These are phyloP conservation scores for Backusella westeae DNA, from an alignment of 192 early-diverging fungal species.

Conservation along the genomic window DNA sequence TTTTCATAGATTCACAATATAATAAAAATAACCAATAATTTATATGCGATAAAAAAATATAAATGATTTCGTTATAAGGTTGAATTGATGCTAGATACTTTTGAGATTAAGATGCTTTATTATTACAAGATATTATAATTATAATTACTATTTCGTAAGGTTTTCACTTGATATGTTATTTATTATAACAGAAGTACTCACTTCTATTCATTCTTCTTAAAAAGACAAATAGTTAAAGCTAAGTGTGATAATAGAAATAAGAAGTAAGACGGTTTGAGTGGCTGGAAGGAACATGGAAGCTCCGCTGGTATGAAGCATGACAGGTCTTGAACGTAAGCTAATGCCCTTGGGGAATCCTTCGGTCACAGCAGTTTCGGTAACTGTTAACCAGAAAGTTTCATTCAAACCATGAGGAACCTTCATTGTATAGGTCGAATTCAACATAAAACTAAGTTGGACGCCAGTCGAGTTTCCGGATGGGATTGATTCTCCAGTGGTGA, in stretches of 20 bases:
- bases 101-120: background rate
- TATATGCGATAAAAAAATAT: too few relatives aligned
- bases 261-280: background rate
- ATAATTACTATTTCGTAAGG: background rate
- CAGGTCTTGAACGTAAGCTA: constrained; percentile 1
- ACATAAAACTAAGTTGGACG: background rate
- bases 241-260: background rate
- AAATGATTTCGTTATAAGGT: too few relatives aligned
- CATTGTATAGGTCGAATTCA: constrained; percentile 26
- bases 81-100: background rate
- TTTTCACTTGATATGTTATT: background rate
- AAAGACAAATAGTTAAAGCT: background rate
- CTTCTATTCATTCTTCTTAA: background rate
- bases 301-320: constrained; percentile 16
- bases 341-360: background rate
- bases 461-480: constrained; percentile 26
- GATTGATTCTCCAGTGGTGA: constrained; percentile 15
- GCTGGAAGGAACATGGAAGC: constrained; percentile 1
- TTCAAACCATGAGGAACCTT: constrained; percentile 32
- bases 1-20: too few relatives aligned
- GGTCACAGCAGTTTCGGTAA: constrained; percentile 14
- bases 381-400: constrained; percentile 23
- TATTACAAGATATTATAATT: constrained; percentile 2
- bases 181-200: background rate
- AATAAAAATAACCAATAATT: too few relatives aligned